These are phyloP conservation scores for Fusarium illudens DNA, from an alignment of 2,329 filamentous ascomycete genomes.

Conservation along the genomic window DNA sequence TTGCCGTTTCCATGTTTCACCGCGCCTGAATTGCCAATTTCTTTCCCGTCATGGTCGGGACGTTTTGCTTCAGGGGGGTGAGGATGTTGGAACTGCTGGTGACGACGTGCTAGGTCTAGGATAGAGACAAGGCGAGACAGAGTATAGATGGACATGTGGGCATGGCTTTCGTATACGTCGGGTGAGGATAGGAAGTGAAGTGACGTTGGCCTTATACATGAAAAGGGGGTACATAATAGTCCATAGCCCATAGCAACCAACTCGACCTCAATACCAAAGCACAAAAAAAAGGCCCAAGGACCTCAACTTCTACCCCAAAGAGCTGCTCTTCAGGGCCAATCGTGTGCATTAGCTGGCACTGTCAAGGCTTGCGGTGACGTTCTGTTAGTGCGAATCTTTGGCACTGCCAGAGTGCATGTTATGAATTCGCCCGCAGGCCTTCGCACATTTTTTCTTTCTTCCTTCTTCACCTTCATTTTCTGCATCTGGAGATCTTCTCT, in stretches of 20 bases:
- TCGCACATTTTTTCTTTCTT: neutral
- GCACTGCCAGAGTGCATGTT: neutral
- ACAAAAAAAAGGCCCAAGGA: too few species aligned
- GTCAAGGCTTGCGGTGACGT: neutral
- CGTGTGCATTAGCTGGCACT: neutral
- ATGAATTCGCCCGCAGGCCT: neutral
- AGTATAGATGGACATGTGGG: neutral
- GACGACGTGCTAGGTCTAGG: neutral
- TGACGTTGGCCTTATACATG: neutral
- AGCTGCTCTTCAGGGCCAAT: too few species aligned
- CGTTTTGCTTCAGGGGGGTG: neutral
- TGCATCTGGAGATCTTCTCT: neutral
- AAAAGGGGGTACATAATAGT: neutral
- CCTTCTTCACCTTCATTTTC: neutral
- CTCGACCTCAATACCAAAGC: neutral
- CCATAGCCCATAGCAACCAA: neutral
- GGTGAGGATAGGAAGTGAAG: neutral
- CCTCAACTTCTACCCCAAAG: neutral
- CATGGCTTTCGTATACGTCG: too few species aligned
- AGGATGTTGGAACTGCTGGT: neutral
- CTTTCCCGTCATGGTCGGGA: too few species aligned
- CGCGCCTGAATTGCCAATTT: neutral
- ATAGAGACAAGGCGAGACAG: too few species aligned
- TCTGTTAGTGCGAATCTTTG: neutral
- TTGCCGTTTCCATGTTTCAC: conserved; percentile 19